Evolutionary conservation across 805 yeast genomes (phyloP), one percentile per base, ranked within the genome.

Genomic region (Candida michaelii): DNA sequence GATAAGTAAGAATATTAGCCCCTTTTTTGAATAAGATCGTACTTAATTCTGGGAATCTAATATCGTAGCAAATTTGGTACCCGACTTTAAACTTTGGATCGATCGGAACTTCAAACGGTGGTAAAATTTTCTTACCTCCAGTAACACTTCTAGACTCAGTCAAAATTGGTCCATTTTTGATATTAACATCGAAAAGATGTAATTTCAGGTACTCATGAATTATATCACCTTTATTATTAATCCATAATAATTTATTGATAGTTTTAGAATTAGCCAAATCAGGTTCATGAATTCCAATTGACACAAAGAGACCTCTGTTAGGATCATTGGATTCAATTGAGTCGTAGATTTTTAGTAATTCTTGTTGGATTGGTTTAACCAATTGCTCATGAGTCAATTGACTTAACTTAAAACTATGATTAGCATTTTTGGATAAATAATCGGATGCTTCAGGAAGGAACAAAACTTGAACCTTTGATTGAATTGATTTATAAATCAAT

Each of bases 361-460:
- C 76, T 13, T 54, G 48, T 42, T 71, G 79, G 37, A 83, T 61
- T 9, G 66, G 73, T 36, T 55, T 45, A 35, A 73, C 52, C 50
- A 75, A 79, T 37, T 66, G 56, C 1, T 66, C 63, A 25, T 53
- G 57, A n/a, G 66, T 58, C 12, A 43, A 35, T 30, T 69, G 56
- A 0, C 84, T 89, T n/a, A 91, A 64, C 19, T 66, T 51, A 40
- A 72, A 69, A 0, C 95, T 82, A 51, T 88, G 90, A 1, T 53
- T 59, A 1, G 90, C 83, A 55, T 79, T 79, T 40, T 79, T 71
- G 4, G 96, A 83, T 30, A 91, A 73, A 59, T 89, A 91, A 59
- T 91, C 98, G 4, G 93, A 76, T 0, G 98, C 98, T 60, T 91
- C 99, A 1, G 98, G 98, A 34, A 91, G 74, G 56, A 93, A 89